phyloP scores from a whole-genome alignment of 192 early-diverging fungal species.

The Lobosporangium transversale region DNA sequence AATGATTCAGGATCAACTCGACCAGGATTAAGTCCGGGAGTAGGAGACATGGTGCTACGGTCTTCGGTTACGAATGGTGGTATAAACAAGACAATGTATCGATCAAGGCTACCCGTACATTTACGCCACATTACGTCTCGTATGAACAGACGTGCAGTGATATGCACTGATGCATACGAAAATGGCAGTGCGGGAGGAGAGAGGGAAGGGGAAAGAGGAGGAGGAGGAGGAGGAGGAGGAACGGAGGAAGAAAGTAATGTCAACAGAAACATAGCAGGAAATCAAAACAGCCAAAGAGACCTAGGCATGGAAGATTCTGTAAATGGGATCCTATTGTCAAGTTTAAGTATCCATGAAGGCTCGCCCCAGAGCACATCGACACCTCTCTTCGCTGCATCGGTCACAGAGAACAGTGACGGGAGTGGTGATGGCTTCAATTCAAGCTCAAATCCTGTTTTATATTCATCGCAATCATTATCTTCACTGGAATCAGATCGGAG shows the following conservation, averaged over 20 bases:
- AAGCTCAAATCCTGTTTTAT: not conserved
- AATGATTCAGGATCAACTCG: no score
- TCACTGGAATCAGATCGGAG: not conserved
- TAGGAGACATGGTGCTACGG: constrained; percentile 20
- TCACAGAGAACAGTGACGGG: no score
- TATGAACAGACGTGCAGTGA: constrained; percentile 29
- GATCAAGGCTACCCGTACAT: constrained; percentile 39
- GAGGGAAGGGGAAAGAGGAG: no score
- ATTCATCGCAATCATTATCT: not conserved
- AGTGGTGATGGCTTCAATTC: no score
- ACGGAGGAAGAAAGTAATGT: no score
- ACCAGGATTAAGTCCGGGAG: no score
- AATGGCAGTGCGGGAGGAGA: no score
- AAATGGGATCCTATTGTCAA: not conserved
- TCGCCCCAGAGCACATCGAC: no score
- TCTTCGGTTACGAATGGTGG: constrained; percentile 20
- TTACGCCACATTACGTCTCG: constrained; percentile 45
- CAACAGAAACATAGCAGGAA: no score
- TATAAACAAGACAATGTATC: constrained; percentile 18
- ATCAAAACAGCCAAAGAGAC: not conserved
- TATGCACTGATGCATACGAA: constrained; percentile 18
- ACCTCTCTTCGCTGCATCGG: no score
- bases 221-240: no score
- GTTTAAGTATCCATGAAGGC: constrained; percentile 5
- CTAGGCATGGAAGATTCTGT: not conserved